Conservation (phyloP, 208 protist species). For the Trypanosomatidae sp. region DNA sequence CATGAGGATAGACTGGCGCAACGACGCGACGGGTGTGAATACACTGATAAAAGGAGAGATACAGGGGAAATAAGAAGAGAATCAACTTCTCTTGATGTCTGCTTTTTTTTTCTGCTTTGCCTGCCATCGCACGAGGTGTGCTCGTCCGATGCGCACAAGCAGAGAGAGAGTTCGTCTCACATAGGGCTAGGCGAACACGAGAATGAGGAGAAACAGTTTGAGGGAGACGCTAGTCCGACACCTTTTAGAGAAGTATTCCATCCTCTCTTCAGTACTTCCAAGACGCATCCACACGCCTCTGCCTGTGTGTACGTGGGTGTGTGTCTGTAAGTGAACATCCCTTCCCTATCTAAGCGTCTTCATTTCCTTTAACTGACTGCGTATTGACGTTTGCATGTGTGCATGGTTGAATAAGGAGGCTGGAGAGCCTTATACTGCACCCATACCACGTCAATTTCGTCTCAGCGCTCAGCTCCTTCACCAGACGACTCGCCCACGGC, state of each 20-base stretch:
- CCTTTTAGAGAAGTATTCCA: neutral
- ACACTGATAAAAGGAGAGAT: neutral
- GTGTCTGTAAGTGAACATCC: too few relatives aligned
- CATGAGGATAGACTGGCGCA: neutral
- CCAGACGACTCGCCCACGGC: neutral
- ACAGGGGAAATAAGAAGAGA: neutral
- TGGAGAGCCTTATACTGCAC: neutral
- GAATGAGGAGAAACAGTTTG: neutral
- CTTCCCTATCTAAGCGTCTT: neutral
- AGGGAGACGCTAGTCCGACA: neutral
- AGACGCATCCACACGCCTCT: neutral
- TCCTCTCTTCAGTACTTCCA: neutral
- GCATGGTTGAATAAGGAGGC: neutral
- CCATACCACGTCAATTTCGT: neutral
- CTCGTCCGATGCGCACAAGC: neutral
- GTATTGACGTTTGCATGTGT: neutral
- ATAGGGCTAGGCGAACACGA: neutral
- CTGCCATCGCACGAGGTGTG: neutral
- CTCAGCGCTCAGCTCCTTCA: neutral
- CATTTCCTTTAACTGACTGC: neutral
- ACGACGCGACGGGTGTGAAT: neutral
- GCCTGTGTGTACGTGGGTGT: neutral
- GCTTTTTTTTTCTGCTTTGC: neutral
- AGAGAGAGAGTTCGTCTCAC: neutral
- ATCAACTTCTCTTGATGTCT: neutral